Base-by-base conservation (phyloP, 345 rosid species). In the Lumnitzera littorea region DNA sequence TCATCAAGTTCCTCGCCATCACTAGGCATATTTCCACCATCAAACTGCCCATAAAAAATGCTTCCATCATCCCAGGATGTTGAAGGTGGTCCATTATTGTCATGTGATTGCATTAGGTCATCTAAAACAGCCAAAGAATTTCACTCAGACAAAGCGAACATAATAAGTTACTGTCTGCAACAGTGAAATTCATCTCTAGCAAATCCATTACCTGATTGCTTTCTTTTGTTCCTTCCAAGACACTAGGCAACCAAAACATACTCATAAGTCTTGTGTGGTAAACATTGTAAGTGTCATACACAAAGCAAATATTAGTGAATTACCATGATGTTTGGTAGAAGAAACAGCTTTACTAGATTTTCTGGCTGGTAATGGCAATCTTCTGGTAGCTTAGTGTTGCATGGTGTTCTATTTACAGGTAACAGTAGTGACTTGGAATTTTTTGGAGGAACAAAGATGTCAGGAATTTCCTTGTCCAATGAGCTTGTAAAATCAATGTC, bases 331-430 rank as follows among this genome's bases (percentile, higher is more conserved):
- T 86, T 76, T 11, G 99, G 99, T 29, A 87, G 78, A 68, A 90
- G 87, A 75, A 94, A 94, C 55, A 94, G 74, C 71, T 90, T 94
- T 61, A 88, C 84, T 57, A 94, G 88, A 73, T 79, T 69, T 78
- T 90, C 97, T 43, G 97, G 99, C 72, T 87, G 97, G 72, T 86
- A 94, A 74, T 94, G 99, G 67, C 96, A 88, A 82, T 94, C 97
- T 80, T 90, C 97, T n/a, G 99, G 98, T 56, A 94, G 81, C 64
- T 65, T 85, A 52, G 85, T 81, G 55, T 69, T 83, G 67, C 82
- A 72, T 52, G 82, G 80, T 60, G 72, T 56, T 81, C 88, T 76
- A 67, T 62, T 94, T 65, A 85, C 85, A 65, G 96, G 90, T 59
- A 94, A 76, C 64, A 87, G 79, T 60, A 94, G 61, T 20, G 88